Evolutionary conservation across 2,329 filamentous ascomycete genomes (phyloP).

Genomic region (Xylaria sp.): DNA sequence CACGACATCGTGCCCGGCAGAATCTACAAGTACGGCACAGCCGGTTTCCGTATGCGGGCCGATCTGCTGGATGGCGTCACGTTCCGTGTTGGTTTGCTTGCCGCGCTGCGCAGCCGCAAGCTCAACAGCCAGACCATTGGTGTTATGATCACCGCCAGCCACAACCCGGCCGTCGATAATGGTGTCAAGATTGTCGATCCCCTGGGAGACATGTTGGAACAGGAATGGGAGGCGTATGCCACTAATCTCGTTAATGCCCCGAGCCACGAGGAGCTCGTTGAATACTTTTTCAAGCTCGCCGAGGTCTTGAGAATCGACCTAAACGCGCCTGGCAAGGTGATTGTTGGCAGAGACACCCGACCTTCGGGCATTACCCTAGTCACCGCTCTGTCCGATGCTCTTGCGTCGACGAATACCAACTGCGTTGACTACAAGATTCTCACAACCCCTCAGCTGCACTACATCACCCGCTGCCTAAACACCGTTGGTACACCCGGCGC

Average conservation of each 20-base stretch:
- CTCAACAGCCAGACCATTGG: conserved; percentile 87
- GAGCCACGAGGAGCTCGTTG: conserved; percentile 66
- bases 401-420: conserved; percentile 69
- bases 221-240: conserved; percentile 87
- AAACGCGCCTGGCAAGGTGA: conserved; percentile 65
- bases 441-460: conserved; percentile 97
- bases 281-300: conserved; percentile 71
- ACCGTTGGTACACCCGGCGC: conserved; percentile 80
- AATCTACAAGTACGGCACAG: conserved; percentile 60
- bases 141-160: conserved; percentile 92
- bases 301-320: conserved; percentile 71
- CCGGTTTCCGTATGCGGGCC: conserved; percentile 64
- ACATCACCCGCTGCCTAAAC: conserved; percentile 90
- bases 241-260: conserved; percentile 83
- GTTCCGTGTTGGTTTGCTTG: conserved; percentile 85
- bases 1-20: conserved; percentile 54
- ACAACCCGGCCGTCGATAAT: conserved; percentile 86
- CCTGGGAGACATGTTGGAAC: conserved; percentile 95
- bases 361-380: conserved; percentile 85
- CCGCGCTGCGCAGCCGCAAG: conserved; percentile 83
- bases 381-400: conserved; percentile 69
- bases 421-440: conserved; percentile 83
- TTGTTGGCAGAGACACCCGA: conserved; percentile 88
- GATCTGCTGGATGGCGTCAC: conserved; percentile 87
- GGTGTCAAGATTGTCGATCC: conserved; percentile 95